A percentile compares a stretch with the other conserved stretches of the same genome.
Conservation (phyloP, 2,329 filamentous ascomycete genomes). For the Botrytis sinoallii region DNA sequence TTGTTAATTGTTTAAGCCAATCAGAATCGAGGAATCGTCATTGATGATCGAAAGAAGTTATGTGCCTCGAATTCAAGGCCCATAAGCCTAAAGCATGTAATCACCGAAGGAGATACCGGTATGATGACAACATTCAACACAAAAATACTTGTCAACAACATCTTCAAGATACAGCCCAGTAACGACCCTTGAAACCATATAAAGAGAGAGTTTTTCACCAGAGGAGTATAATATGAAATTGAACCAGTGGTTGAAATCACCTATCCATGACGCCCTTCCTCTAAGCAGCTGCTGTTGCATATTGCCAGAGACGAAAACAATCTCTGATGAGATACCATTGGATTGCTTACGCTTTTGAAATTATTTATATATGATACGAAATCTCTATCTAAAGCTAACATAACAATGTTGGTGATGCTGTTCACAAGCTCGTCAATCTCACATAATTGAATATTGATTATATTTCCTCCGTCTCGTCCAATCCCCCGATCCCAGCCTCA, state of each 20-base stretch:
- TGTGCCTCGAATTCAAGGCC: no score
- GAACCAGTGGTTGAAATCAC: neutral
- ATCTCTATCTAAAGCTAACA: neutral
- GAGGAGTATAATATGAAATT: neutral
- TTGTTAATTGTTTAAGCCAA: no score
- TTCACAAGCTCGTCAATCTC: slow-evolving; percentile 3
- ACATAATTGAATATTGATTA: slow-evolving; percentile 18
- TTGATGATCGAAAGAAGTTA: no score
- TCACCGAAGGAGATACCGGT: no score
- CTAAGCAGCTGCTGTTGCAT: neutral
- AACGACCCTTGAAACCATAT: neutral
- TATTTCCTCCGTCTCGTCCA: neutral
- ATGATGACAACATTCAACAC: neutral
- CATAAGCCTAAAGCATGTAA: no score
- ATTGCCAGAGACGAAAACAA: neutral
- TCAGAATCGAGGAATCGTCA: no score
- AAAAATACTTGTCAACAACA: neutral
- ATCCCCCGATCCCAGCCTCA: slow-evolving; percentile 22
- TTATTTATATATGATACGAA: neutral
- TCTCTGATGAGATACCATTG: neutral
- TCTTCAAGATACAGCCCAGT: neutral
- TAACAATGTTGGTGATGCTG: neutral
- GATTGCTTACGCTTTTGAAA: neutral
- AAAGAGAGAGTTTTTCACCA: neutral
- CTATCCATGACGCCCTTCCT: neutral